Percentiles rank a stretch among this genome's conserved stretches.
These are phyloP conservation scores for Trichoderma brevicompactum DNA, from an alignment of 2,329 filamentous ascomycete genomes.

Conservation along the genomic window DNA sequence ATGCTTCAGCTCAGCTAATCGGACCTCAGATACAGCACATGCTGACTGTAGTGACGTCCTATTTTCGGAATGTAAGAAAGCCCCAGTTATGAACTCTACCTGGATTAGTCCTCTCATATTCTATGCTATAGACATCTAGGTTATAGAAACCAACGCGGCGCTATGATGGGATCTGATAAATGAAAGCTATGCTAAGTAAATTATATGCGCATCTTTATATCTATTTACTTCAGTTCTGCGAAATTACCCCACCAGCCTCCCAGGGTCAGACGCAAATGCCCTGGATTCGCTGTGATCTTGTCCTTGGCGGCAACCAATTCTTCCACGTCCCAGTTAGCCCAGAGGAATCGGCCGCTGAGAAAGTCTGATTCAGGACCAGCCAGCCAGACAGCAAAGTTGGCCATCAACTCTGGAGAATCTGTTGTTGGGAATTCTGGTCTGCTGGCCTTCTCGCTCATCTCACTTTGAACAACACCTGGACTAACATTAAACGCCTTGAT, in stretches of 20 bases:
- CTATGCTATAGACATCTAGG: no score
- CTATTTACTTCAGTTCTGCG: slow-evolving; percentile 1
- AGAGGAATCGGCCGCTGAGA: slow-evolving; percentile 8
- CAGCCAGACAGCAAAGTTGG: slow-evolving; percentile 16
- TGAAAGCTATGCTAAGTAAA: not conserved
- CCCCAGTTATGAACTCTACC: no score
- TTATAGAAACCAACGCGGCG: no score
- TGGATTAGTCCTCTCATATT: no score
- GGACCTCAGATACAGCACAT: no score
- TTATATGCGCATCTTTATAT: not conserved
- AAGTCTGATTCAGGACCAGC: slow-evolving; percentile 15
- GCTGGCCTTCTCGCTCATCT: slow-evolving; percentile 3
- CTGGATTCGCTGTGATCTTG: not conserved
- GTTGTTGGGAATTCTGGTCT: not conserved
- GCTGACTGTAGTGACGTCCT: no score
- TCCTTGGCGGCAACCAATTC: slow-evolving; percentile 5
- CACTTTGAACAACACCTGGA: slow-evolving; percentile 3
- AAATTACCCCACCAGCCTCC: slow-evolving; percentile 4
- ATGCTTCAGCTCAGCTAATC: no score
- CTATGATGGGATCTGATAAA: no score
- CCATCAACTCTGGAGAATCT: slow-evolving; percentile 6
- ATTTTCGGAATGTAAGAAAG: no score
- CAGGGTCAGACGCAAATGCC: not conserved
- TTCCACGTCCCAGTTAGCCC: slow-evolving; percentile 20
- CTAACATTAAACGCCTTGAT: slow-evolving; percentile 8